Evolutionary conservation across 768 basidiomycete species (phyloP), one percentile per base, ranked within the genome.

Genomic region (Rossbeevera mucosa): DNA sequence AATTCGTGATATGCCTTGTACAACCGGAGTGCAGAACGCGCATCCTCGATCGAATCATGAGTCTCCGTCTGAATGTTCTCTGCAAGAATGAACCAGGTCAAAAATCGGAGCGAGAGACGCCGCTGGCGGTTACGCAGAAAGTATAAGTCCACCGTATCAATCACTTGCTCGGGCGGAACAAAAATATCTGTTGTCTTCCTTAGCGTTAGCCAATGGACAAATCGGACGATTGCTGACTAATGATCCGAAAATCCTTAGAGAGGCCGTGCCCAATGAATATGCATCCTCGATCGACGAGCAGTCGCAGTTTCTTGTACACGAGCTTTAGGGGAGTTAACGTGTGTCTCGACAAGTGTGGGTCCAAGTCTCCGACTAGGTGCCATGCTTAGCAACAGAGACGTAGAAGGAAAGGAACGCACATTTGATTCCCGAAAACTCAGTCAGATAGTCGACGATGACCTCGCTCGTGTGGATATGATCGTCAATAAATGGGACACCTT

Each of bases 31-130:
- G 95, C 94, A 6, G 88, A 91, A 7, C 82, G 79, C 0, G 94
- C 92, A 63, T 98, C 95, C 68, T 99, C 96, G 59, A 99, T 95
- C n/a, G 94, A 97, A 68, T 98, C 96, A 67, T 99, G 95, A 12
- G 84, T 91, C 20, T 93, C 92, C 3, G 81, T 88, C 68, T 98
- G 95, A 52, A 99, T 98, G 60, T 89, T 84, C 64, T 93, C 85
- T 43, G 87, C 80, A 9, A 98, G 76, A n/a, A 98, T 79, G 67
- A 86, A 93, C 92, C 94, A 99, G 0, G 94, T 83, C 22, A 98
- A 77, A 72, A 97, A 99, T 7, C 92, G 83, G 20, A 99, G 76
- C 0, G 94, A 95, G 31, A 98, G 76, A 52, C 94, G 86, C 16
- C 95, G 84, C 59, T 94, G 89, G 21, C 93, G 83, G 22, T 77